A percentile compares a stretch with the other conserved stretches of the same genome.
These are phyloP conservation scores for Lyophyllum semitale DNA, from an alignment of 768 basidiomycete species.

Conservation along the genomic window DNA sequence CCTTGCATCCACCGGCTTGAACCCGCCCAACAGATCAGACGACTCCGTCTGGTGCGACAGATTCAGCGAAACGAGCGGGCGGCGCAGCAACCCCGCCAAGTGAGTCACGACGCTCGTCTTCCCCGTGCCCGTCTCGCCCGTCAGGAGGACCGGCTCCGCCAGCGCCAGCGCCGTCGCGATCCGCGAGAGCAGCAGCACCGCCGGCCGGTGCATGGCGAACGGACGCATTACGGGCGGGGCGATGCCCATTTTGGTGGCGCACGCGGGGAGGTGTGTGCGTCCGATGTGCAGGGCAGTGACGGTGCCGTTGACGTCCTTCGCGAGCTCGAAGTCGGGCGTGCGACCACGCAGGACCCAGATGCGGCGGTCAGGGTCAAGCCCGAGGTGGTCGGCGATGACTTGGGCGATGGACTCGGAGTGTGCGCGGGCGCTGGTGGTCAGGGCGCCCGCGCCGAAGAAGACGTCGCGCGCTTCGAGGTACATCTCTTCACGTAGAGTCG, in stretches of 20 bases:
- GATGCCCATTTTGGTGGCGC: conserved; percentile 37
- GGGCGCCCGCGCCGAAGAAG: conserved; percentile 77
- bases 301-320: conserved; percentile 67
- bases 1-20: conserved; percentile 92
- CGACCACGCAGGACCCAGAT: conserved; percentile 70
- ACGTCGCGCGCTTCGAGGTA: conserved; percentile 88
- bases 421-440: conserved; percentile 51
- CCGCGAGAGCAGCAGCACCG: conserved; percentile 74
- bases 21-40: conserved; percentile 91
- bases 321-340: conserved; percentile 65
- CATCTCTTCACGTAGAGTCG: conserved; percentile 81
- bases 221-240: conserved; percentile 46
- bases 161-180: conserved; percentile 74
- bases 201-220: conserved; percentile 89
- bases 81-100: conserved; percentile 74
- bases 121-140: conserved; percentile 99
- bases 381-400: conserved; percentile 62
- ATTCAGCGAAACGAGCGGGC: conserved; percentile 85
- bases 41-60: conserved; percentile 96
- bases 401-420: conserved; percentile 52
- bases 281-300: conserved; percentile 62
- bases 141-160: conserved; percentile 84
- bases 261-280: conserved; percentile 57
- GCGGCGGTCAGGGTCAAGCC: conserved; percentile 67
- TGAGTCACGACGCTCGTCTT: conserved; percentile 94